Conservation (phyloP, 768 basidiomycete species). For the Leccinum obscurum region DNA sequence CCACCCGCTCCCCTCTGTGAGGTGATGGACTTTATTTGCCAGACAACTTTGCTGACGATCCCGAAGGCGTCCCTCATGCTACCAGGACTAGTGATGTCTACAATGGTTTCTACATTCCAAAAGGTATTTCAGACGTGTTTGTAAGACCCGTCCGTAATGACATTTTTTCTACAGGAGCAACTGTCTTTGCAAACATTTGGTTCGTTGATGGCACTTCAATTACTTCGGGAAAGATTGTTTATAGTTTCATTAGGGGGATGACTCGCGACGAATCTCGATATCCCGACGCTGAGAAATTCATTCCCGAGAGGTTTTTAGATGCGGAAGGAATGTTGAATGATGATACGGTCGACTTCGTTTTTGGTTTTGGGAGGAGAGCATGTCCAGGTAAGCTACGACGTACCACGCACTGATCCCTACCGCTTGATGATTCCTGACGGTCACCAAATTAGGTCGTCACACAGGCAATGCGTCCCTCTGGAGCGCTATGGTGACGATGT, state of each 20-base stretch:
- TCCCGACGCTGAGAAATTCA: conserved; percentile 17
- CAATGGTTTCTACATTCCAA: conserved; percentile 50
- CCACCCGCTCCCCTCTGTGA: conserved; percentile 9
- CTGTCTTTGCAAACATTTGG: conserved; percentile 17
- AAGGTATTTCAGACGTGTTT: conserved; percentile 30
- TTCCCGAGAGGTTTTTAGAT: conserved; percentile 16
- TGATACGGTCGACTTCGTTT: neutral
- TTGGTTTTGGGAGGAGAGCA: neutral
- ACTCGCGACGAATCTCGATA: conserved; percentile 21
- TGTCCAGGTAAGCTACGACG: neutral
- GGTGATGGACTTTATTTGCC: neutral
- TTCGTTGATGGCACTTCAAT: neutral
- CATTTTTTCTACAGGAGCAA: conserved; percentile 7
- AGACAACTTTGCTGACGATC: neutral
- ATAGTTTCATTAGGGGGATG: conserved; percentile 17
- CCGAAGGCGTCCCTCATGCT: conserved; percentile 18
- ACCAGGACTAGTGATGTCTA: conserved; percentile 41
- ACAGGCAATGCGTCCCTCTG: neutral
- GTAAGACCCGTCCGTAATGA: neutral
- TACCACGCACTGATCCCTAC: neutral
- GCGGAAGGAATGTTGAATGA: conserved; percentile 10
- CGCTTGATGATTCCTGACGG: neutral
- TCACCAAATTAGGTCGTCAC: neutral
- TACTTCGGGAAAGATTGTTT: neutral
- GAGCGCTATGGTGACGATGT: neutral